phyloP scores from a whole-genome alignment of 306 rosid genomes.

The Glycine tomentella region DNA sequence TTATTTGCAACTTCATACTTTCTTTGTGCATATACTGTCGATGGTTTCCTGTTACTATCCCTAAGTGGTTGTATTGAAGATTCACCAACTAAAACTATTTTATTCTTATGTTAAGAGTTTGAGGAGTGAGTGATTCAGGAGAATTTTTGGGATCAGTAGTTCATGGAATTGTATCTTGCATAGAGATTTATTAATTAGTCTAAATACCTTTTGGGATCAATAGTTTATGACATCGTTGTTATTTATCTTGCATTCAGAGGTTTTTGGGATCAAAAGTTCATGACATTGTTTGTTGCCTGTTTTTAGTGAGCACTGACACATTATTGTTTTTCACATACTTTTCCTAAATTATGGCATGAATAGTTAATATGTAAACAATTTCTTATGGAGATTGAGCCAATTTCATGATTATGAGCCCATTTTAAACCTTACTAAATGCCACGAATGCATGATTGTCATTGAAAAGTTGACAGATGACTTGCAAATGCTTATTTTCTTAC shows the following conservation, averaged over 20 bases:
- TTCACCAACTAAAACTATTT: slow-evolving; percentile 25
- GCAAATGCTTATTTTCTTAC: slow-evolving; percentile 7
- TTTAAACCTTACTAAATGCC: slow-evolving; percentile 10
- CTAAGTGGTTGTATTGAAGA: not conserved
- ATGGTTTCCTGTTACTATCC: too few relatives aligned
- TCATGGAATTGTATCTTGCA: slow-evolving; percentile 27
- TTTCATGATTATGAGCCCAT: slow-evolving; percentile 10
- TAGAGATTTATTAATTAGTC: slow-evolving; percentile 18
- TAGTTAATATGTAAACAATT: slow-evolving; percentile 1
- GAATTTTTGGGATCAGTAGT: slow-evolving; percentile 15
- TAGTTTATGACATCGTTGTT: not conserved
- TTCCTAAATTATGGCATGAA: slow-evolving; percentile 7
- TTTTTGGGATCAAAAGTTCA: not conserved
- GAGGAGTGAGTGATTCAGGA: slow-evolving; percentile 19
- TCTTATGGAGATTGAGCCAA: slow-evolving; percentile 18
- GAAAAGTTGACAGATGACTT: slow-evolving; percentile 7
- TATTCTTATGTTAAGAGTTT: slow-evolving; percentile 27
- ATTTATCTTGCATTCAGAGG: not conserved
- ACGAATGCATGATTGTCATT: slow-evolving; percentile 18
- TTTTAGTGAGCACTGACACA: slow-evolving; percentile 28
- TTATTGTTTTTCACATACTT: slow-evolving; percentile 28
- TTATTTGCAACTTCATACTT: slow-evolving; percentile 43
- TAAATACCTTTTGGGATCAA: slow-evolving; percentile 2
- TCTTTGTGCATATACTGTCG: too few relatives aligned
- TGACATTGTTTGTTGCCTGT: slow-evolving; percentile 1